Evolutionary conservation across 106 monocot genomes (phyloP), one percentile per base, ranked within the genome.

Genomic region (Dendrobium officinale): DNA sequence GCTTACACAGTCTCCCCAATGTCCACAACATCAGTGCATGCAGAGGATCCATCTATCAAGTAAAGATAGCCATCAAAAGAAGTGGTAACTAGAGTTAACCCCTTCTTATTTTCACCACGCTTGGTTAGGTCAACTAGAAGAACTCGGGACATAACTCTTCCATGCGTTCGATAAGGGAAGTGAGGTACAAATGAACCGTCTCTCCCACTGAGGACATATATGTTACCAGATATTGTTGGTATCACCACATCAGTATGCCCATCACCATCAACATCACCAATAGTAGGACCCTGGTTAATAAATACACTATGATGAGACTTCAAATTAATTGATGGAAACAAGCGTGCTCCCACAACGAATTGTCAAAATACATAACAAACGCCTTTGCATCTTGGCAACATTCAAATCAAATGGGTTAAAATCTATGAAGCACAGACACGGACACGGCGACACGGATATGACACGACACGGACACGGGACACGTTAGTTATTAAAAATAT

Each of bases 1-100:
- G 61, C 99, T 51, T 88, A 99, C 99, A 93, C 87, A 6, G 95
- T 99, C 80, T 99, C 99, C 41, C 99, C 99, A 81, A 99, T 95
- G 84, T 99, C 99, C 67, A 99, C 95, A 75, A 95, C 99, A 87
- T 99, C 95, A 75, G 91, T 75, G 85, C 99, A 99, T 43, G 89
- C 95, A 79, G 95, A 91, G 29, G 88, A 91, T 81, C 99, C 99
- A 83, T 99, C 95, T 75, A 99, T 93, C 41, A 99, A 82, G 84
- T 99, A 99, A 41, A 99, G 80, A 75, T 99, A 99, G 17, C 99
- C 99, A 93, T 99, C 95, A 82, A 99, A 99, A 24, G 99, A 91
- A 75, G 93, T 80, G 41, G 93, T 90, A 16, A 95, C 95, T 79
- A 99, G 99, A 75, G 99, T 91, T 55, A 99, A 75, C 29, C 90